Base-by-base conservation (phyloP, 169 alveolate genomes). In the Eimeria praecox region DNA sequence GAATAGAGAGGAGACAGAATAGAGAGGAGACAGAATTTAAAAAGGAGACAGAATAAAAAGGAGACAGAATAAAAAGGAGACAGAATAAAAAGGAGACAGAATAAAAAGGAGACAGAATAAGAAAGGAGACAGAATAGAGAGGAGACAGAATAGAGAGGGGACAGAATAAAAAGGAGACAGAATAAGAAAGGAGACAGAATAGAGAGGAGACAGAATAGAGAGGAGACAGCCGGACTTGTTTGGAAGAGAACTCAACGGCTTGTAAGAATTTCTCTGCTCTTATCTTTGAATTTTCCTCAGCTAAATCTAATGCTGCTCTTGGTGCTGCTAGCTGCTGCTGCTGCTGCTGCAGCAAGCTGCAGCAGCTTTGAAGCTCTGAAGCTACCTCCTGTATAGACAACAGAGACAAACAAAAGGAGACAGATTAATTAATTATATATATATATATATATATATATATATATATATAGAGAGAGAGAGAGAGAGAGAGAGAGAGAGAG, bases 281-380 rank as follows among this genome's bases (percentile, higher is more conserved):
- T 54, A 18, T 33, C 24, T n/a, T 12, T 5, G 40, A n/a, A 33
- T 75, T 75, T 27, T n/a, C 86, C 86, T 75, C 52, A 18, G 86
- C 86, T 8, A 75, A 54, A 9, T 14, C n/a, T 27, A 30, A 46
- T 5, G 86, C 86, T 12, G 86, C 86, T 30, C 38, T 14, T n/a
- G 86, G 86, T 16, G 86, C 86, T 27, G 38, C 56, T n/a, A 75
- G 86, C 86, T 27, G 86, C 86, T 75, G 86, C 86, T 75, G 42
- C 54, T 75, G 86, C 80, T 69, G 80, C 69, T n/a, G n/a, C n/a
- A n/a, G n/a, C n/a, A n/a, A n/a, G n/a, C n/a, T n/a, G n/a, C n/a
- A n/a, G n/a, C n/a, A n/a, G n/a, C n/a, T n/a, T n/a, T n/a, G n/a
- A n/a, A n/a, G n/a, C n/a, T n/a, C n/a, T n/a, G n/a, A n/a, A n/a